Evolutionary conservation across 2,329 filamentous ascomycete species (phyloP).

Genomic region (Beauveria scarabaeidicola): DNA sequence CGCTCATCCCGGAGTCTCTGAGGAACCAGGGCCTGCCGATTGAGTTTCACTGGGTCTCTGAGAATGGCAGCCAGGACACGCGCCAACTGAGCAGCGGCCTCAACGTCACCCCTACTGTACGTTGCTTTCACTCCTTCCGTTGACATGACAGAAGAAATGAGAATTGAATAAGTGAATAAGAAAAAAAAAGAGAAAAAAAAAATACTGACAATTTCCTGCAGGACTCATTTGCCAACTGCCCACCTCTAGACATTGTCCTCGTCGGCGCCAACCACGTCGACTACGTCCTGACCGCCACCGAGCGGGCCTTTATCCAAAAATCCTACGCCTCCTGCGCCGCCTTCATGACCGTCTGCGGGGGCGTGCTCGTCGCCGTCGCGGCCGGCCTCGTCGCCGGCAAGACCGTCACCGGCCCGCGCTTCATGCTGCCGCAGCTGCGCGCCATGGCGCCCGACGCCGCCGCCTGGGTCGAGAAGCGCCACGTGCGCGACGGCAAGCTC

Average conservation of each 20-base stretch:
- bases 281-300: conserved; percentile 24
- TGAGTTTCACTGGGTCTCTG: conserved; percentile 27
- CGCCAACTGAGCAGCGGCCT: conserved; percentile 20
- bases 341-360: conserved; percentile 33
- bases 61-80: conserved; percentile 14
- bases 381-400: conserved; percentile 30
- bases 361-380: conserved; percentile 22
- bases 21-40: conserved; percentile 20
- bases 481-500: conserved; percentile 27
- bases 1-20: conserved; percentile 12
- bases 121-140: background rate
- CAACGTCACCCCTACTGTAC: conserved; percentile 22
- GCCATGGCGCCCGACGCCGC: conserved; percentile 20
- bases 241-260: conserved; percentile 31
- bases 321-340: conserved; percentile 25
- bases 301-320: conserved; percentile 29
- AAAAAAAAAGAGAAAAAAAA: too few relatives aligned
- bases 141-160: too few relatives aligned
- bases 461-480: conserved; percentile 31
- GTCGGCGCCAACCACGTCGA: conserved; percentile 26
- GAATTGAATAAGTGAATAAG: too few relatives aligned
- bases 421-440: conserved; percentile 20
- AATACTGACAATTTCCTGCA: conserved; percentile 11
- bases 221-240: conserved; percentile 32
- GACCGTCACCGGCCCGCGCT: conserved; percentile 28